These are phyloP conservation scores for Colletotrichum eleusines DNA, from an alignment of 2,329 filamentous ascomycete species.

Conservation along the genomic window DNA sequence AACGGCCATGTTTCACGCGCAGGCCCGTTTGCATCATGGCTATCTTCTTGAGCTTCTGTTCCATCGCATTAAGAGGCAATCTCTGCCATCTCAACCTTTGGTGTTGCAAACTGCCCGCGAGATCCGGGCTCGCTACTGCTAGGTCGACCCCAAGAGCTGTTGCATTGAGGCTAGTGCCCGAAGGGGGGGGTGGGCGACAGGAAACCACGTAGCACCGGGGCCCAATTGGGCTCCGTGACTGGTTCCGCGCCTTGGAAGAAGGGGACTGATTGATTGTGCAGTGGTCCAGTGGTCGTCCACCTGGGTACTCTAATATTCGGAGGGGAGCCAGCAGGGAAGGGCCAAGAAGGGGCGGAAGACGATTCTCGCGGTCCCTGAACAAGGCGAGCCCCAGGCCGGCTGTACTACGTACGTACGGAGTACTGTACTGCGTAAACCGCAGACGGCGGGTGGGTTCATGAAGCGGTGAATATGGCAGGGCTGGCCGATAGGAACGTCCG, in stretches of 20 bases:
- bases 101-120: slow-evolving; percentile 24
- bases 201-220: slow-evolving; percentile 19
- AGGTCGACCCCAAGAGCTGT: slow-evolving; percentile 13
- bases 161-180: slow-evolving; percentile 24
- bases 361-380: not conserved
- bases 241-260: slow-evolving; percentile 21
- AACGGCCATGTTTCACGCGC: slow-evolving; percentile 39
- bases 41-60: slow-evolving; percentile 1
- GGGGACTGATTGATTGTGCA: slow-evolving; percentile 3
- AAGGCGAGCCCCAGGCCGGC: slow-evolving; percentile 20
- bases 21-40: slow-evolving; percentile 31
- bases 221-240: slow-evolving; percentile 8
- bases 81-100: slow-evolving; percentile 40
- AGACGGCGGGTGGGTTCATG: slow-evolving; percentile 1
- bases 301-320: not conserved
- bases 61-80: slow-evolving; percentile 37
- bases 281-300: no score
- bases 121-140: slow-evolving; percentile 20
- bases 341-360: no score
- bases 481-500: slow-evolving; percentile 10
- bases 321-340: not conserved
- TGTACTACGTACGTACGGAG: no score
- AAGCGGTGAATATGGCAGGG: slow-evolving; percentile 34
- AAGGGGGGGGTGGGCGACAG: not conserved
- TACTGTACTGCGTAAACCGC: no score